Percentiles rank a stretch among this genome's conserved stretches.
phyloP scores from a whole-genome alignment of 1,284 basidiomycete genomes.

The Moesziomyces sp. region DNA sequence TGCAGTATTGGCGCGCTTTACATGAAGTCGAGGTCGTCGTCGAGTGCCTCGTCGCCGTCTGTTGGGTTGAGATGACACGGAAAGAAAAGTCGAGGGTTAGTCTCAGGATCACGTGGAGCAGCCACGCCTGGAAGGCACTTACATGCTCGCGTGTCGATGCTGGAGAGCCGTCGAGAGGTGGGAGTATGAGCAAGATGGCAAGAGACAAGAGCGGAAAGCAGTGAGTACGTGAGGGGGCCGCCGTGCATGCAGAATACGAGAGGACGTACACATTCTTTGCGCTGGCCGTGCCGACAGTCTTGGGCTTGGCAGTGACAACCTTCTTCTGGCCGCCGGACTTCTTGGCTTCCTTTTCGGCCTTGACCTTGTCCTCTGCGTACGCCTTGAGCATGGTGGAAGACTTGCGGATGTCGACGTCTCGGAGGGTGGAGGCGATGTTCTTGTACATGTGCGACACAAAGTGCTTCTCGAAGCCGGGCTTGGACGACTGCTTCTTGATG shows the following conservation, averaged over 20 bases:
- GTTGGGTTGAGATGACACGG: background rate
- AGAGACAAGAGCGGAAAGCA: background rate
- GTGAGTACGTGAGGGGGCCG: background rate
- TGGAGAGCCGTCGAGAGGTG: background rate
- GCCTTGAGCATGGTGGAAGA: slow-evolving; percentile 55
- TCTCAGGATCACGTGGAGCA: background rate
- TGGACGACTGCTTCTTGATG: slow-evolving; percentile 52
- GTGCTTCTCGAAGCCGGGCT: slow-evolving; percentile 63
- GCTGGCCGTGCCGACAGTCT: slow-evolving; percentile 58
- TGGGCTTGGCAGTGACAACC: slow-evolving; percentile 47
- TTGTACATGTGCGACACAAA: slow-evolving; percentile 57
- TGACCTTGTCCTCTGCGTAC: slow-evolving; percentile 62
- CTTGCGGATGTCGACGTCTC: slow-evolving; percentile 64
- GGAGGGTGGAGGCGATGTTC: slow-evolving; percentile 41
- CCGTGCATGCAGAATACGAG: background rate
- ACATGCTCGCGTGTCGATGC: slow-evolving; percentile 60
- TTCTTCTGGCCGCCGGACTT: slow-evolving; percentile 54
- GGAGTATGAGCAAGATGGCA: background rate
- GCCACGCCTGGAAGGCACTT: slow-evolving; percentile 3
- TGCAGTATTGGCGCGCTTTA: slow-evolving; percentile 19
- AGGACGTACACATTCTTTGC: slow-evolving; percentile 58
- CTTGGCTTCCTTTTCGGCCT: slow-evolving; percentile 63
- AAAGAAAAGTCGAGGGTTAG: background rate
- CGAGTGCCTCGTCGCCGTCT: slow-evolving; percentile 65
- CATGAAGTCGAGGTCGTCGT: slow-evolving; percentile 67